phyloP scores from a whole-genome alignment of 352 stramenopile genomes.

The Pythium rishiriense region DNA sequence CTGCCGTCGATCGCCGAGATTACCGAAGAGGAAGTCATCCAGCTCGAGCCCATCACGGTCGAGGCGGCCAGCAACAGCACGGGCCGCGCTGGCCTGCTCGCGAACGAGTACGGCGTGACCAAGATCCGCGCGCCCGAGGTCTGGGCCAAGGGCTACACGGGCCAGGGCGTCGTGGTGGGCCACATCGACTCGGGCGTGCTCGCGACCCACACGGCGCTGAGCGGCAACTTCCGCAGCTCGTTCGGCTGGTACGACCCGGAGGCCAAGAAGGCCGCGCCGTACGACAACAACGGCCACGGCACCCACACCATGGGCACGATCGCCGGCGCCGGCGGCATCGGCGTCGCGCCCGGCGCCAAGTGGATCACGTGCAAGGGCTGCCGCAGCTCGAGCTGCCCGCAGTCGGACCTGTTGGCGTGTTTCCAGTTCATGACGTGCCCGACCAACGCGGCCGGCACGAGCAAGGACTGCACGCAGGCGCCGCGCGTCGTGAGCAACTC shows the following conservation, averaged over 20 bases:
- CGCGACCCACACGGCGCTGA: slow-evolving; percentile 21
- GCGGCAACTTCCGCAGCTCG: slow-evolving; percentile 6
- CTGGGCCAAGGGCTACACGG: slow-evolving; percentile 26
- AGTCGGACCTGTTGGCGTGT: slow-evolving; percentile 30
- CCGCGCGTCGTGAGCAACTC: slow-evolving; percentile 32
- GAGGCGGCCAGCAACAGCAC: too few relatives aligned
- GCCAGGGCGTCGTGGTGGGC: slow-evolving; percentile 24
- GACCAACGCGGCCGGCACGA: slow-evolving; percentile 20
- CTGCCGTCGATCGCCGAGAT: slow-evolving; percentile 5
- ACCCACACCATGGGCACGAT: slow-evolving; percentile 25
- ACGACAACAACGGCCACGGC: slow-evolving; percentile 31
- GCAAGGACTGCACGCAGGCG: slow-evolving; percentile 20
- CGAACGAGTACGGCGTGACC: slow-evolving; percentile 23
- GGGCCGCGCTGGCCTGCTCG: too few relatives aligned
- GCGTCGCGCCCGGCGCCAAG: slow-evolving; percentile 15
- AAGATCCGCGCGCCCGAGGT: slow-evolving; percentile 21
- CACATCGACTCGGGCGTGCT: slow-evolving; percentile 35
- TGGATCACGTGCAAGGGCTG: slow-evolving; percentile 24
- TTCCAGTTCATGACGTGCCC: slow-evolving; percentile 38
- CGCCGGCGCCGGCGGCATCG: slow-evolving; percentile 7
- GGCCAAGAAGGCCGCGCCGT: slow-evolving; percentile 21
- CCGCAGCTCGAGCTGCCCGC: slow-evolving; percentile 18
- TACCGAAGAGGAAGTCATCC: slow-evolving; percentile 12
- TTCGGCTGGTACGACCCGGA: slow-evolving; percentile 31
- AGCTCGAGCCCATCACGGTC: background rate